Evolutionary conservation across 495 filamentous ascomycete genomes (phyloP).

Genomic region (Neurospora terricola): DNA sequence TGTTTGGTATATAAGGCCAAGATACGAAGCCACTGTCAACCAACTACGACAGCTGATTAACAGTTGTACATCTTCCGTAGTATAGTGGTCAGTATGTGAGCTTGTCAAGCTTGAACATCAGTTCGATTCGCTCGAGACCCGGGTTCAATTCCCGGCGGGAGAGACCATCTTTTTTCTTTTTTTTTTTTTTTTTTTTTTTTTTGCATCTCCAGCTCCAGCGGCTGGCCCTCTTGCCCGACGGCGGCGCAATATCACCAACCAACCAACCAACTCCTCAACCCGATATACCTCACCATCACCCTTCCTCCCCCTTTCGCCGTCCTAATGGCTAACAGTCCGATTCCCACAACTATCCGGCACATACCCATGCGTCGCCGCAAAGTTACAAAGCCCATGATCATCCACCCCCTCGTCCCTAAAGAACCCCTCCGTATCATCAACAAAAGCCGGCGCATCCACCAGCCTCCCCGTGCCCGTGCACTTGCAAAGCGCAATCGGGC

Average conservation of each 20-base stretch:
- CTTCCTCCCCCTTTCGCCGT: too few species aligned
- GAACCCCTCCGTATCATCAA: neutral
- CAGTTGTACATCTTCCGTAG: neutral
- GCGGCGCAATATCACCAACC: too few species aligned
- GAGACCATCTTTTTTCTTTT: too few species aligned
- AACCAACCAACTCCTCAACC: too few species aligned
- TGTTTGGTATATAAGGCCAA: too few species aligned
- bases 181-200: too few species aligned
- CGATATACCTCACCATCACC: neutral
- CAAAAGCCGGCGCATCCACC: neutral
- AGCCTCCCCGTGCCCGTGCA: conserved; percentile 1
- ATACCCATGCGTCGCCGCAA: neutral
- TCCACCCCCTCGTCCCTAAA: neutral
- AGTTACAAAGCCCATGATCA: conserved; percentile 3
- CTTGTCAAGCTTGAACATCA: too few species aligned
- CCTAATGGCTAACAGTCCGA: neutral
- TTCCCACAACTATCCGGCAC: neutral
- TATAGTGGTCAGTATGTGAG: neutral
- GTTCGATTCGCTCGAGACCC: too few species aligned
- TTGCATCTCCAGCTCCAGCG: too few species aligned
- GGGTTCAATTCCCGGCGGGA: too few species aligned
- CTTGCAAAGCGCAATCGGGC: neutral
- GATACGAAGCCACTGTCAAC: neutral
- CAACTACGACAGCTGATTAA: neutral
- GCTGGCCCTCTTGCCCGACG: too few species aligned